phyloP scores from a whole-genome alignment of 2,329 filamentous ascomycete genomes.

The Endoconidiophora polonica region DNA sequence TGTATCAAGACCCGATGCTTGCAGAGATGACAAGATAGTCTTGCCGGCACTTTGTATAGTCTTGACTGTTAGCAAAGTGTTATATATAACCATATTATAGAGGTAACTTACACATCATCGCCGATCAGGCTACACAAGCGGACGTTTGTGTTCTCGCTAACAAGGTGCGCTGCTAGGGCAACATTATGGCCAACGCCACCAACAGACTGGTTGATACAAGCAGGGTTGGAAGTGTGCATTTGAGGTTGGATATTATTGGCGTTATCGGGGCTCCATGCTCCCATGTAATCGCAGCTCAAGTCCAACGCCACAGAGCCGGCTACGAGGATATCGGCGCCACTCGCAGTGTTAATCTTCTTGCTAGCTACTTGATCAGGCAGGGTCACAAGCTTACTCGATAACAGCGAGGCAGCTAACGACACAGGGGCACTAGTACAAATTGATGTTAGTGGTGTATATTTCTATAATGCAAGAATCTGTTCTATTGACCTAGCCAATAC shows the following conservation, averaged over 20 bases:
- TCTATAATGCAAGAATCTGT: too few relatives aligned
- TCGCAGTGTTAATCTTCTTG: neutral
- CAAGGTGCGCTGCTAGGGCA: slow-evolving; percentile 61
- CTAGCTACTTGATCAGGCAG: too few relatives aligned
- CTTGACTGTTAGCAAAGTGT: neutral
- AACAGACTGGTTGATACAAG: slow-evolving; percentile 62
- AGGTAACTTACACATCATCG: slow-evolving; percentile 46
- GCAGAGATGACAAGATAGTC: slow-evolving; percentile 51
- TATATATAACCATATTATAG: neutral
- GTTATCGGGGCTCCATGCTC: slow-evolving; percentile 14
- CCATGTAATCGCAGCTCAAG: slow-evolving; percentile 59
- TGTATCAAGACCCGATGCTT: slow-evolving; percentile 45
- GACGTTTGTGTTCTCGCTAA: slow-evolving; percentile 42
- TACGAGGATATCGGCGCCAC: slow-evolving; percentile 52
- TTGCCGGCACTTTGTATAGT: slow-evolving; percentile 44
- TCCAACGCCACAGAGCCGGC: slow-evolving; percentile 85
- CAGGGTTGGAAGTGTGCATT: slow-evolving; percentile 72
- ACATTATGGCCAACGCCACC: slow-evolving; percentile 91
- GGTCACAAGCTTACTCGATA: neutral
- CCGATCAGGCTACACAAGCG: slow-evolving; percentile 67
- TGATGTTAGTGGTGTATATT: neutral
- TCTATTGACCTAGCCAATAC: neutral
- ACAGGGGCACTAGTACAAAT: neutral
- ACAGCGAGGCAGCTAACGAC: neutral
- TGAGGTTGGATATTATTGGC: slow-evolving; percentile 25